Conservation (phyloP, 2,329 filamentous ascomycete species). For the Fusarium sterilihyphosum region DNA sequence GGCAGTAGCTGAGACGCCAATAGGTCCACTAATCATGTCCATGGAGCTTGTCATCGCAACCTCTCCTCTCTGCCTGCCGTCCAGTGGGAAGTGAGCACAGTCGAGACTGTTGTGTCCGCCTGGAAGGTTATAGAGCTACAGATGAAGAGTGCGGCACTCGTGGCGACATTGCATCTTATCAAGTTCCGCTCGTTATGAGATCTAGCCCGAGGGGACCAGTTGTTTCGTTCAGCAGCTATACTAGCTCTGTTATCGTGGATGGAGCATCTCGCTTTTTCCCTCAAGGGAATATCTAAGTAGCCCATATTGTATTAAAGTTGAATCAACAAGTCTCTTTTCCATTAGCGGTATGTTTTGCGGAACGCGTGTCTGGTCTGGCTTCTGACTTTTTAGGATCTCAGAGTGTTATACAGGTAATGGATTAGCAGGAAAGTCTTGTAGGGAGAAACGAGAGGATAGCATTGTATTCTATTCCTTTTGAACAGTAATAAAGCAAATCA, state of each 20-base stretch:
- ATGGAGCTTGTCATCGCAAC: not conserved
- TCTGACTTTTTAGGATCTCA: not conserved
- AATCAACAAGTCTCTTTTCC: fast-evolving
- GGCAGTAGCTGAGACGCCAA: not conserved
- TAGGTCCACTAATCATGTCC: not conserved
- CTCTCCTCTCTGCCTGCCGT: too few species aligned
- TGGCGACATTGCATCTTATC: not conserved
- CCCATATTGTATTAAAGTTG: fast-evolving
- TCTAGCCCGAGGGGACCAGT: fast-evolving
- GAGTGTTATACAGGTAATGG: too few species aligned
- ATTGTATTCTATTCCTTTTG: fast-evolving
- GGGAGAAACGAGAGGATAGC: too few species aligned
- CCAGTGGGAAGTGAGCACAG: fast-evolving
- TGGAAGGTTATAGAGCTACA: fast-evolving
- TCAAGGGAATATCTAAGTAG: fast-evolving
- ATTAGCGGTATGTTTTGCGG: fast-evolving
- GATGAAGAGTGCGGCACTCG: fast-evolving
- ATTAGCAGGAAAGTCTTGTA: fast-evolving
- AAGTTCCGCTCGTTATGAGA: fast-evolving
- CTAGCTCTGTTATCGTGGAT: fast-evolving
- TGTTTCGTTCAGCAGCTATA: fast-evolving
- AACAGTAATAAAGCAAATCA: too few species aligned
- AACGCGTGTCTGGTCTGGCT: not conserved
- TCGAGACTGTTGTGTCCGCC: fast-evolving
- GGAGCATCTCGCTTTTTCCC: fast-evolving